These are phyloP conservation scores for Venturia aucupariae DNA, from an alignment of 2,329 filamentous ascomycete species.

Conservation along the genomic window DNA sequence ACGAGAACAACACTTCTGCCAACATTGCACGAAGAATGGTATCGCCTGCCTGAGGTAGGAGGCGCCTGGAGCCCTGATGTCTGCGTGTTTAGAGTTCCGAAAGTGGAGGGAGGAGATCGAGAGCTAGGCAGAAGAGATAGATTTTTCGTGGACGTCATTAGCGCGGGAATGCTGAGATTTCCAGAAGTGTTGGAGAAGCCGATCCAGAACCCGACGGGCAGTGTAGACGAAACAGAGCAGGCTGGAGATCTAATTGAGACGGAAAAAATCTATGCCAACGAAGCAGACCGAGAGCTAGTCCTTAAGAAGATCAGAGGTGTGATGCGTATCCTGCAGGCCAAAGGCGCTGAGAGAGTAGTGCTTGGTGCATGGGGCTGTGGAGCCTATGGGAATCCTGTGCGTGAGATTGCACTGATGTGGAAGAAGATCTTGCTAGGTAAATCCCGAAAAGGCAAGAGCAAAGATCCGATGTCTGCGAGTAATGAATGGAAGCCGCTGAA, in stretches of 20 bases:
- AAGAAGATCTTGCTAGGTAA: constrained; percentile 32
- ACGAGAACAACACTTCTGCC: constrained; percentile 51
- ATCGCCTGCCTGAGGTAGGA: constrained; percentile 50
- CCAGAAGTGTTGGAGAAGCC: constrained; percentile 39
- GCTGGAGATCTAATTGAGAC: constrained; percentile 19
- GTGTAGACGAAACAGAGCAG: not conserved
- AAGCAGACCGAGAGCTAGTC: constrained; percentile 43
- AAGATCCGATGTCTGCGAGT: constrained; percentile 19
- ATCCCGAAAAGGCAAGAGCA: not conserved
- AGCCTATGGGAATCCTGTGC: constrained; percentile 52
- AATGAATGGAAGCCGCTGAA: constrained; percentile 37
- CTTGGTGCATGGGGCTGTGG: constrained; percentile 59
- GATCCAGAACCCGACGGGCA: constrained; percentile 6
- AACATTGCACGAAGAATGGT: constrained; percentile 49
- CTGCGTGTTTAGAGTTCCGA: constrained; percentile 45
- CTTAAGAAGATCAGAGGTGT: constrained; percentile 49
- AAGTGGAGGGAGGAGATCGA: constrained; percentile 29
- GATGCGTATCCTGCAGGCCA: constrained; percentile 41
- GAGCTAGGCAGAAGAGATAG: constrained; percentile 38
- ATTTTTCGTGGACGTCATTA: constrained; percentile 51
- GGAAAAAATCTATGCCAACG: constrained; percentile 32
- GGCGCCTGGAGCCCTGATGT: constrained; percentile 50
- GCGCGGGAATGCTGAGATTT: constrained; percentile 49
- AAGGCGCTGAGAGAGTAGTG: constrained; percentile 42
- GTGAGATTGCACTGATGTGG: constrained; percentile 50